These are phyloP conservation scores for Thelephora terrestris DNA, from an alignment of 1,284 basidiomycete genomes.

Conservation along the genomic window DNA sequence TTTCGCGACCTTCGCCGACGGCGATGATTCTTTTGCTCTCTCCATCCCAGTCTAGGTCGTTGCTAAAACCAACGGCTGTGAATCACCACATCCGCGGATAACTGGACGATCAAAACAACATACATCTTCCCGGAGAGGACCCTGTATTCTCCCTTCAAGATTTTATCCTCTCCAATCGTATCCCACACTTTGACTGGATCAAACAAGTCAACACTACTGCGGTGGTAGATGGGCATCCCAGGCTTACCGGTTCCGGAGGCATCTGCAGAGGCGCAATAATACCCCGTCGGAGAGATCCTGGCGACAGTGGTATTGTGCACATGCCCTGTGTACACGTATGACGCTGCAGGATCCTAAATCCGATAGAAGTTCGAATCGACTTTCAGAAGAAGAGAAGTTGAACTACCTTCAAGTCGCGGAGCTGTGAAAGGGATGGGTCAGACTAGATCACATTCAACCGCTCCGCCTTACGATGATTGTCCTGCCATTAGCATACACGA, in stretches of 20 bases:
- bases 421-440: constrained; percentile 27
- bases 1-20: constrained; percentile 92
- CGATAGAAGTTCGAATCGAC: background rate
- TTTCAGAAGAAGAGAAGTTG: background rate
- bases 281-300: constrained; percentile 88
- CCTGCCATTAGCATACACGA: constrained; percentile 82
- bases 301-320: constrained; percentile 82
- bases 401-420: constrained; percentile 49
- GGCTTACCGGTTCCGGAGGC: constrained; percentile 60
- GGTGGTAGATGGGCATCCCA: background rate
- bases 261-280: constrained; percentile 91
- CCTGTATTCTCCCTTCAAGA: constrained; percentile 78
- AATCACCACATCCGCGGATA: too few relatives aligned
- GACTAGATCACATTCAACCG: background rate
- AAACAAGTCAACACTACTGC: background rate
- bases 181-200: constrained; percentile 85
- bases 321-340: constrained; percentile 69
- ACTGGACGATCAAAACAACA: background rate
- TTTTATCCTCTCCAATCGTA: constrained; percentile 78
- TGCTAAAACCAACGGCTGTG: constrained; percentile 33
- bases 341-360: constrained; percentile 44
- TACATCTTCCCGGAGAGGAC: constrained; percentile 78
- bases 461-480: constrained; percentile 65
- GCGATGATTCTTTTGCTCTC: constrained; percentile 95
- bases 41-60: constrained; percentile 94